Percentiles rank a stretch among this genome's conserved stretches.
Conservation (phyloP, 2,329 filamentous ascomycete species). For the Trichoderma harzianum region DNA sequence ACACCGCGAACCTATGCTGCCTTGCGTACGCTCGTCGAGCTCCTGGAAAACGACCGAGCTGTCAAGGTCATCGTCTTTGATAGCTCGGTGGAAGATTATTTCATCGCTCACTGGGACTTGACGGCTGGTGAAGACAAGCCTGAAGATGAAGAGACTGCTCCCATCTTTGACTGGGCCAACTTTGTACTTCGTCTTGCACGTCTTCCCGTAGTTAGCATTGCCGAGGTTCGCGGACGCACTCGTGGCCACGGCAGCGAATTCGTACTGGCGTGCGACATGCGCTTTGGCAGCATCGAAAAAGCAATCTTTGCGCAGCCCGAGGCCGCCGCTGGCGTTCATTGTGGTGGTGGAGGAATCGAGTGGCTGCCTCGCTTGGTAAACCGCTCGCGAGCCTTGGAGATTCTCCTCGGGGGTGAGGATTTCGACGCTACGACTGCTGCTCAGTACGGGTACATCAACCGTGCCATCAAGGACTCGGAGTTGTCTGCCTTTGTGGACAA, state of each 20-base stretch:
- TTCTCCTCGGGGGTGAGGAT: not conserved
- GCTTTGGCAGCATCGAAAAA: not conserved
- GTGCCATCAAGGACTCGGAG: not conserved
- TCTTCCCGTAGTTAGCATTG: not conserved
- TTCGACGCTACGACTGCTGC: constrained; percentile 4
- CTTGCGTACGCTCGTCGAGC: not conserved
- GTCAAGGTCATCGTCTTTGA: constrained; percentile 6
- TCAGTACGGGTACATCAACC: constrained; percentile 1
- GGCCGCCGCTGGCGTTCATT: not conserved
- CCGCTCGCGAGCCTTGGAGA: not conserved
- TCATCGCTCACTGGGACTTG: not conserved
- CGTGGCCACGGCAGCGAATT: not conserved
- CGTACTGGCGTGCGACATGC: not conserved
- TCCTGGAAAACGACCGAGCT: not conserved
- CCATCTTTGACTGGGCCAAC: not conserved
- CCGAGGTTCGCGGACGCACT: not conserved
- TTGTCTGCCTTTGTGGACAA: not conserved
- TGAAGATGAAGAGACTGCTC: not conserved
- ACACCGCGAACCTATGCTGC: not conserved
- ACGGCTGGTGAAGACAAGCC: not conserved
- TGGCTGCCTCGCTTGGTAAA: not conserved
- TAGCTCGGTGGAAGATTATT: not conserved
- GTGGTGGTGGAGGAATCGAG: not conserved
- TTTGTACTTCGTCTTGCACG: constrained; percentile 1
- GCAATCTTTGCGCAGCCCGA: not conserved